Evolutionary conservation across 2,329 filamentous ascomycete species (phyloP), one percentile per base, ranked within the genome.

Genomic region (Cercospora sp.): DNA sequence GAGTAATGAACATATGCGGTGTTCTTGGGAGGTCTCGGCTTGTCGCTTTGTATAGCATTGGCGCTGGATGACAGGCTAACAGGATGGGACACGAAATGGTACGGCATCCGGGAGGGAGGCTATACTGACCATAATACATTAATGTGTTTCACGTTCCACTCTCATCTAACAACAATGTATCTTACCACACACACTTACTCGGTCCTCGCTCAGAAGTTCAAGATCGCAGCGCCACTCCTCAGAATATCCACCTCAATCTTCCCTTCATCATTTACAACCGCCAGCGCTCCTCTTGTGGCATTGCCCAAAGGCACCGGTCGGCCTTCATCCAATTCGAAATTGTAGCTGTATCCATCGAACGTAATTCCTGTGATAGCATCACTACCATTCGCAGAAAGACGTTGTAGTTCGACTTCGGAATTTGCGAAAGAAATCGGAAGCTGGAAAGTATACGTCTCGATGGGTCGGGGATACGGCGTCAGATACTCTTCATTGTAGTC

Each of bases 291-390:
- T 3, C 79, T 75, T 3, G 87, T 89, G 13, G 88, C 82, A 73
- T 90, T 89, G 0, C 68, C 66, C 76, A 89, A 71, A 65, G 82
- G 75, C 36, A 88, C 85, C 2, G 87, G 86, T 74, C 75, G 78
- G 0, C 87, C 88, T 3, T 80, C 71, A 10, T 84, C 81, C 60
- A 89, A 77, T 76, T 90, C 87, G 67, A 84, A 84, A 72, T 89
- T 87, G 71, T 88, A 90, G 69, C 85, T 89, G 74, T 80, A 83
- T 1, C 87, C 88, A 75, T 89, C 86, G 79, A 84, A 90, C 0
- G 86, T 85, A 53, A 89, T 84, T 0, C 87, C 88, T 0, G 84
- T 85, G 23, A 89, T 84, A 8, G 88, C 87, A 78, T 90, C 87
- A 69, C 86, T 89, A 0, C 88, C 88, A 75, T 89, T 89, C 1